Evolutionary conservation across 352 stramenopile genomes (phyloP).

Genomic region (Bremia lactucae): DNA sequence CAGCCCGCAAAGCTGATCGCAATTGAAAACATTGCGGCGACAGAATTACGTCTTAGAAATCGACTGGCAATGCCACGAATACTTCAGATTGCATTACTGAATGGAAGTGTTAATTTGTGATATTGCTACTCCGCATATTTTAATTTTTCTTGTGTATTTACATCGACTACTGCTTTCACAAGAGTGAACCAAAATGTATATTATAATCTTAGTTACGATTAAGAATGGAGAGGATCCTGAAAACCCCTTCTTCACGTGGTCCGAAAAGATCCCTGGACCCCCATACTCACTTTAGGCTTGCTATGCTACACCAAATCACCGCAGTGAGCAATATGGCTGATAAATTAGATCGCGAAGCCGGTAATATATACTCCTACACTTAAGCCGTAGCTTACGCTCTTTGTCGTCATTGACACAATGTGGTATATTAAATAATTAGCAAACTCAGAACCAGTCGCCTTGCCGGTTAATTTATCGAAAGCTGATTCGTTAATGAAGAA

Average conservation of each 20-base stretch:
- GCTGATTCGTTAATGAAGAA: constrained; percentile 9
- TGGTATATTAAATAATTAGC: background rate
- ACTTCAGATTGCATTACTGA: too few relatives aligned
- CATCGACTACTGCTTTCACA: too few relatives aligned
- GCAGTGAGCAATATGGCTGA: constrained; percentile 16
- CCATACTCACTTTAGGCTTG: constrained; percentile 24
- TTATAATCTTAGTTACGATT: constrained; percentile 10
- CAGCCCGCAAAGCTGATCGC: constrained; percentile 31
- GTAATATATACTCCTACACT: constrained; percentile 1
- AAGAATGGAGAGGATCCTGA: constrained; percentile 31
- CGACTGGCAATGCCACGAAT: too few relatives aligned
- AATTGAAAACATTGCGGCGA: constrained; percentile 24
- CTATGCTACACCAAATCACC: constrained; percentile 19
- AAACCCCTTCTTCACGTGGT: constrained; percentile 34
- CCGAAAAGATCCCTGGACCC: constrained; percentile 31
- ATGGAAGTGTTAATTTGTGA: too few relatives aligned
- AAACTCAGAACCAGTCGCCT: background rate
- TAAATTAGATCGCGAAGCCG: constrained; percentile 20
- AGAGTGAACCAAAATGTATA: too few relatives aligned
- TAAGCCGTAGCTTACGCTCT: background rate
- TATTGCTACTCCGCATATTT: too few relatives aligned
- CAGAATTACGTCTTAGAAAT: too few relatives aligned
- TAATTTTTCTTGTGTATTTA: too few relatives aligned
- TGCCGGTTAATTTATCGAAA: constrained; percentile 9
- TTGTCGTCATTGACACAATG: constrained; percentile 6